Evolutionary conservation across 768 basidiomycete species (phyloP).

Genomic region (Thelephora ganbajun): DNA sequence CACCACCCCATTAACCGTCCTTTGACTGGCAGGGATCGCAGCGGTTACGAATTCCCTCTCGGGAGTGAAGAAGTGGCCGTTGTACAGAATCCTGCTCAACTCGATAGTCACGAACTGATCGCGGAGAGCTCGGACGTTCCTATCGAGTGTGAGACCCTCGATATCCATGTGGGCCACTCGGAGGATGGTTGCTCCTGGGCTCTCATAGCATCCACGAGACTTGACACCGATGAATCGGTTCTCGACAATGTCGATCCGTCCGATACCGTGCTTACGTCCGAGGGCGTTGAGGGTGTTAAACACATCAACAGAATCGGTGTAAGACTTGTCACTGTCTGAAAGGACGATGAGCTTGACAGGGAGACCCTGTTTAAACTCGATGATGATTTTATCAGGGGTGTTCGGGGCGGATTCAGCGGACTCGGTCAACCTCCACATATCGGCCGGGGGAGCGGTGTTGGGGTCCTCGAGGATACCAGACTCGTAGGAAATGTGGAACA

Average conservation of each 20-base stretch:
- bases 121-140: conserved; percentile 87
- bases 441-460: conserved; percentile 79
- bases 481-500: conserved; percentile 99
- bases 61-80: conserved; percentile 99
- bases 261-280: conserved; percentile 89
- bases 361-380: conserved; percentile 80
- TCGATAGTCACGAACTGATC: conserved; percentile 92
- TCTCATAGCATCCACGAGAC: conserved; percentile 98
- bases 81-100: conserved; percentile 87
- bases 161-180: conserved; percentile 92
- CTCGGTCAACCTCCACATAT: conserved; percentile 98
- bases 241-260: conserved; percentile 97
- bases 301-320: conserved; percentile 91
- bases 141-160: conserved; percentile 95
- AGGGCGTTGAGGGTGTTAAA: conserved; percentile 86
- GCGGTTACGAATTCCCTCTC: conserved; percentile 91
- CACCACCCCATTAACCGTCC: conserved; percentile 91
- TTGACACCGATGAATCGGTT: conserved; percentile 99
- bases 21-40: conserved; percentile 85
- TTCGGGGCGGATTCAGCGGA: conserved; percentile 72
- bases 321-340: conserved; percentile 32
- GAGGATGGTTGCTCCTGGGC: conserved; percentile 91
- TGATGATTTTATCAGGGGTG: conserved; percentile 62
- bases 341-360: conserved; percentile 68
- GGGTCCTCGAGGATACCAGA: conserved; percentile 98